phyloP scores from a whole-genome alignment of 1,284 basidiomycete species.

The Stygiomarasmius scandens region DNA sequence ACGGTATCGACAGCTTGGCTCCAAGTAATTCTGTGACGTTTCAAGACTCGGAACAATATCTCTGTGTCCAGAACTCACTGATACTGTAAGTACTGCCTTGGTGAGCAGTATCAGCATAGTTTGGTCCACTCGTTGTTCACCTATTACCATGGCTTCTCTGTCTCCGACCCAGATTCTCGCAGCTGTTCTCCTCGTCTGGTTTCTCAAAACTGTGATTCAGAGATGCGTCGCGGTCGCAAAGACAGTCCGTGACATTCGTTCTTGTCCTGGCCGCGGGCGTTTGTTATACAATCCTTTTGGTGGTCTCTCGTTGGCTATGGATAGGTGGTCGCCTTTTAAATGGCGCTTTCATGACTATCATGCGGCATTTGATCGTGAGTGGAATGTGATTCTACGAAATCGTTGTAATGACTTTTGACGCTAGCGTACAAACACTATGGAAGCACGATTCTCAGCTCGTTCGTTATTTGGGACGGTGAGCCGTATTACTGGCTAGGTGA shows the following conservation, averaged over 20 bases:
- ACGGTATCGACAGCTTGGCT: no score
- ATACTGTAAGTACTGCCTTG: no score
- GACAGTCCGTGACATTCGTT: neutral
- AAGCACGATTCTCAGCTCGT: slow-evolving; percentile 12
- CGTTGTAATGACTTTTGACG: neutral
- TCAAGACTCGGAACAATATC: no score
- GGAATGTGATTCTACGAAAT: no score
- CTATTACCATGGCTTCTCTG: neutral
- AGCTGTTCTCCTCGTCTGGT: neutral
- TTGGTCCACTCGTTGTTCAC: neutral
- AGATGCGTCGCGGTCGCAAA: neutral
- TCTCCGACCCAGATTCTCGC: neutral
- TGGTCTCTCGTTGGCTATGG: neutral
- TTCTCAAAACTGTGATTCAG: neutral
- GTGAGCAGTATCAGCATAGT: no score
- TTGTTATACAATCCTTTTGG: slow-evolving; percentile 1
- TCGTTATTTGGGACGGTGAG: slow-evolving; percentile 15
- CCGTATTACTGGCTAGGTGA: slow-evolving; percentile 34
- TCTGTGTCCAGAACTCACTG: no score
- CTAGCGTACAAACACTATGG: slow-evolving; percentile 3
- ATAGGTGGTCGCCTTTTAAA: neutral
- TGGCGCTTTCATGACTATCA: slow-evolving; percentile 4
- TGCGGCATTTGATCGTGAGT: neutral
- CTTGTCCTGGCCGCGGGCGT: slow-evolving; percentile 1
- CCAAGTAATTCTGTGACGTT: no score